Base-by-base conservation (phyloP, 2,329 filamentous ascomycete genomes). In the Leptographium procerum region DNA sequence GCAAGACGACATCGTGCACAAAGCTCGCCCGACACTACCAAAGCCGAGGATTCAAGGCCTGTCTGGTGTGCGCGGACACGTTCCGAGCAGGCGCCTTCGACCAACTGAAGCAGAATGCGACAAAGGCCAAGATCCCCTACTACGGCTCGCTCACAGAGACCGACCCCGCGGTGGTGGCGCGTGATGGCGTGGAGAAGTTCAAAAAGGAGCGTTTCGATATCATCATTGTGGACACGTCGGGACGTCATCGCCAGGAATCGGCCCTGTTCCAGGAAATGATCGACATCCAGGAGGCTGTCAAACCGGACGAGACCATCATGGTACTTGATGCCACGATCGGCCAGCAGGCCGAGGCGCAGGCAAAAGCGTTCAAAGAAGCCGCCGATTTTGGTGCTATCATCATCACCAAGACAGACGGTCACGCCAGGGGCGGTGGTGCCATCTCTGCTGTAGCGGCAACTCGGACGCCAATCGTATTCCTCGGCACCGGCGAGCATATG, bases 1-100 rank as follows among this genome's bases (percentile, higher is more conserved):
- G 94, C 72, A 99, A 99, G 75, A 99, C 94, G 28, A 99, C 94
- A 1, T 95, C 92, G 14, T 97, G 94, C 80, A 99, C 94, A 47
- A 99, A 99, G 75, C 79, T 99, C 63, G 94, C 94, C 22, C 79
- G 91, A 60, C 92, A 95, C 79, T 99, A 99, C 73, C 89, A 95
- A 71, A 90, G 89, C 11, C 80, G 94, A 62, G 94, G 94, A 0
- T 95, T 97, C 80, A 90, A 89, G 72, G 83, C 91, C 9, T 96
- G 92, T 65, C 77, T 99, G 58, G 94, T 99, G 36, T 99, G 94
- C 75, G 94, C 94, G 55, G 94, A 99, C 74, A 99, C 94, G 29
- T 99, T 99, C 79, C 89, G 94, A 75, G 94, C 94, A 36, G 94
- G 94, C 78, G 94, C 94, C 48, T 99, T 99, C 66, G 94, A 99